Base-by-base conservation (phyloP, 2,329 filamentous ascomycete species). In the Penicillium digitatum region DNA sequence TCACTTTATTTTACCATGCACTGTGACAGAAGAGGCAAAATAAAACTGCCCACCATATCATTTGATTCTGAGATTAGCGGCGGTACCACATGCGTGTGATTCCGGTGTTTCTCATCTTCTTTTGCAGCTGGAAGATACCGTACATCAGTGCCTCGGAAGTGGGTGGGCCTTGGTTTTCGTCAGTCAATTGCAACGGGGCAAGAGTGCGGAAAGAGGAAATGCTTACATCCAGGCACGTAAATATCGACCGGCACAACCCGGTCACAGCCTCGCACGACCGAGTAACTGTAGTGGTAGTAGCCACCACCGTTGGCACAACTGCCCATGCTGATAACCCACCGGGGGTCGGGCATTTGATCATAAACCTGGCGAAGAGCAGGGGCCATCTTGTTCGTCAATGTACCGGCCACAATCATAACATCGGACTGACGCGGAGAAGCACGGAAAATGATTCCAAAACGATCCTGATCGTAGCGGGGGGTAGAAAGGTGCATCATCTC, bases 401-500 rank as follows among this genome's bases (percentile, higher is more conserved):
- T 95, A 62, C 90, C 90, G 48, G 90, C 90, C 39, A 94, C 89
- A 69, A 94, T 94, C 89, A 94, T 93, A 65, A 94, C 87, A 74
- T 94, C 89, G 61, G 89, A 90, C 75, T 93, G 89, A 61, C 89
- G 87, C 3, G 89, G 89, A 38, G 88, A 92, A 58, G 89, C 89
- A 67, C 89, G 86, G 84, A 93, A 93, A 74, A 93, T 93, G 72
- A 94, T 93, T 65, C 89, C 89, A 60, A 92, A 80, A 35, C 89
- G 84, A 77, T 95, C 90, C 74, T 95, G 90, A 71, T 95, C 90
- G 82, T 95, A 95, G 55, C 90, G 88, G 32, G 90, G 90, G 50
- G 89, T 91, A 40, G 90, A 95, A 44, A 93, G 81, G 75, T 95
- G 90, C 90, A 95, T 95, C 90, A 95, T 95, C 74, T 95, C 90